These are phyloP conservation scores for Trichoderma brevicompactum DNA, from an alignment of 2,329 filamentous ascomycete species.

Conservation along the genomic window DNA sequence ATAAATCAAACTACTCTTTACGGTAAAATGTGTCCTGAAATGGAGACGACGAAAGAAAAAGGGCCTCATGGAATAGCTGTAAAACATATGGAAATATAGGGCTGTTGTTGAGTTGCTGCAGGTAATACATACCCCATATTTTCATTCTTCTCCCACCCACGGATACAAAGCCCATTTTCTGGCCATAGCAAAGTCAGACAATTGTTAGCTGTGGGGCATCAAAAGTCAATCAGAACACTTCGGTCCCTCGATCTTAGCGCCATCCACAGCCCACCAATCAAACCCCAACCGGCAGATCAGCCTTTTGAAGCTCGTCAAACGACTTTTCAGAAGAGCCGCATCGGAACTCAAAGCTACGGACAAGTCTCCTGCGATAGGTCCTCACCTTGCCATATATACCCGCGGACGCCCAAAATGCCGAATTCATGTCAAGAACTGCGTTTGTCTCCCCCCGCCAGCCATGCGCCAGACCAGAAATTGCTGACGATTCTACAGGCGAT, in stretches of 20 bases:
- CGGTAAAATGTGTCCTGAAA: too few species aligned
- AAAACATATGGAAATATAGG: too few species aligned
- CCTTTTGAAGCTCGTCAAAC: slow-evolving; percentile 11
- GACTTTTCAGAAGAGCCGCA: slow-evolving; percentile 15
- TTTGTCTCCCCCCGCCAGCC: slow-evolving; percentile 54
- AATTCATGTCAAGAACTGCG: slow-evolving; percentile 96
- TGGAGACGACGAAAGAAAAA: too few species aligned
- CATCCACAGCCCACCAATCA: slow-evolving; percentile 20
- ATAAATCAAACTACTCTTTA: too few species aligned
- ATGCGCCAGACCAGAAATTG: not conserved
- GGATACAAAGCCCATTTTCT: too few species aligned
- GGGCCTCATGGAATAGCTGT: too few species aligned
- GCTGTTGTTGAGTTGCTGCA: too few species aligned
- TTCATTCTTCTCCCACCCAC: too few species aligned
- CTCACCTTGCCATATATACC: slow-evolving; percentile 22
- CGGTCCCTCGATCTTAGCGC: slow-evolving; percentile 1
- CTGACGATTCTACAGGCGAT: slow-evolving; percentile 63
- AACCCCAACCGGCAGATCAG: not conserved
- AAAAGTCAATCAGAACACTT: slow-evolving; percentile 5
- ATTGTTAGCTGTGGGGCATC: not conserved
- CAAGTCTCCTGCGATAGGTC: not conserved
- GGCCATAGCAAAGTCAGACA: too few species aligned
- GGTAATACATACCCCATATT: too few species aligned
- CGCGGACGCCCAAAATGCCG: slow-evolving; percentile 66
- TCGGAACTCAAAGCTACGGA: not conserved